Base-by-base conservation (phyloP, 495 filamentous ascomycete genomes). In the Neurospora sp. region DNA sequence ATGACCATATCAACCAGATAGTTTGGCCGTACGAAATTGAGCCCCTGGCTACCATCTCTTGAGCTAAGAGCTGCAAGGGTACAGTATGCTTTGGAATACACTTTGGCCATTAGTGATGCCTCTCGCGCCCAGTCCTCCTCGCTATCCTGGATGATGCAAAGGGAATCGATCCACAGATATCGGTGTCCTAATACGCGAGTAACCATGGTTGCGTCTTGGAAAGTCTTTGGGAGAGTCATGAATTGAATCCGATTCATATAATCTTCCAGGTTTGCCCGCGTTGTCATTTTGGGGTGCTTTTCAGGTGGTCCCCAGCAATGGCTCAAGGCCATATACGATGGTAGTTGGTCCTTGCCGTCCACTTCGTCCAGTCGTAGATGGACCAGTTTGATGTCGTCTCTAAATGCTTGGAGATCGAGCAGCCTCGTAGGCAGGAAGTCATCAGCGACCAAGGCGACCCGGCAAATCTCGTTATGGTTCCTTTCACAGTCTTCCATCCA, bases 111-210 rank as follows among this genome's bases (percentile, higher is more conserved):
- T 1, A 27, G 5, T 3, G 48, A 22, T 9, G 77, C 73, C 69
- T 82, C 71, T 4, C 7, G 59, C 14, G 22, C 72, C 79, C 79
- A 81, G 71, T 82, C 80, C 6, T 48, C 69, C n/a, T 14, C 22
- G 39, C 70, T 45, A 16, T 77, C 74, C 61, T 84, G 82, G 18
- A 83, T 79, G 20, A 83, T 84, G 68, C 79, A 82, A 6, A 83
- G 53, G 20, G 75, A 74, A 69, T 82, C 81, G 31, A 83, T 81
- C 81, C 82, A 82, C 14, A 83, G 72, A 69, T 80, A 80, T 3
- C 70, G 69, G 8, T 80, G 42, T 4, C 71, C 73, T 14, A 82
- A 59, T 1, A 40, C 48, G 1, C 76, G 73, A 2, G 77, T 73
- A 16, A 80, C 44, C 0, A 31, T 69, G 39, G 79, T 44, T 16